Conservation (phyloP, 225 moss, liverwort and hornwort species). For the Physcomitrium patens region DNA sequence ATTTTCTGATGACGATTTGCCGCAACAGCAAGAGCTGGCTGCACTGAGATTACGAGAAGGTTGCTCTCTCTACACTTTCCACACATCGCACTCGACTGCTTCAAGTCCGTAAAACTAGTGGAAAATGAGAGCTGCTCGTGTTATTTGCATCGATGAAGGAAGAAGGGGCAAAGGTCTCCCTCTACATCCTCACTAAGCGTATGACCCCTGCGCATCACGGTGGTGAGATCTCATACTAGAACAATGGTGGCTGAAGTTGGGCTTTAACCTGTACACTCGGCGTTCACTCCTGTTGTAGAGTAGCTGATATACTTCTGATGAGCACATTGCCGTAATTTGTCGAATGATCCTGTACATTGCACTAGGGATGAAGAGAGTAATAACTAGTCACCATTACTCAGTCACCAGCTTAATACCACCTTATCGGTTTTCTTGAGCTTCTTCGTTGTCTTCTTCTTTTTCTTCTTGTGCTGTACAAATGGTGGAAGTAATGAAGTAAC, state of each 20-base stretch:
- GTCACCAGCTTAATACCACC: constrained; percentile 27
- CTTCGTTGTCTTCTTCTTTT: too few relatives aligned
- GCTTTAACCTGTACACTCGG: constrained; percentile 30
- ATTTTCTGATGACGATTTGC: too few relatives aligned
- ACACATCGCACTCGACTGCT: too few relatives aligned
- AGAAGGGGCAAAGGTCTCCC: too few relatives aligned
- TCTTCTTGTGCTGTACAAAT: constrained; percentile 41
- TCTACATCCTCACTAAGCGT: too few relatives aligned
- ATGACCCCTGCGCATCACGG: constrained; percentile 40
- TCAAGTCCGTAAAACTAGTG: too few relatives aligned
- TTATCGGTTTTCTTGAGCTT: constrained; percentile 27
- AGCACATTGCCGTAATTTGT: constrained; percentile 30
- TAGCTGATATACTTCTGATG: constrained; percentile 27
- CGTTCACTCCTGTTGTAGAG: constrained; percentile 41
- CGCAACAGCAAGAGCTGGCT: too few relatives aligned
- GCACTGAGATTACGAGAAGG: too few relatives aligned
- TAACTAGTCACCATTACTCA: constrained; percentile 23
- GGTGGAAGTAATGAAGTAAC: constrained; percentile 43
- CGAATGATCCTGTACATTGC: constrained; percentile 53
- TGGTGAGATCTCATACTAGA: constrained; percentile 37
- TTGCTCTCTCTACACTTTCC: too few relatives aligned
- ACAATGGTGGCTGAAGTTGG: constrained; percentile 40
- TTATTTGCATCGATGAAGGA: too few relatives aligned
- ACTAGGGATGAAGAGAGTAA: constrained; percentile 11
- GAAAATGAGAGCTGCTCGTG: too few relatives aligned